Evolutionary conservation across 805 yeast species (phyloP).

Genomic region (Schwanniomyces pseudopolymorphus): DNA sequence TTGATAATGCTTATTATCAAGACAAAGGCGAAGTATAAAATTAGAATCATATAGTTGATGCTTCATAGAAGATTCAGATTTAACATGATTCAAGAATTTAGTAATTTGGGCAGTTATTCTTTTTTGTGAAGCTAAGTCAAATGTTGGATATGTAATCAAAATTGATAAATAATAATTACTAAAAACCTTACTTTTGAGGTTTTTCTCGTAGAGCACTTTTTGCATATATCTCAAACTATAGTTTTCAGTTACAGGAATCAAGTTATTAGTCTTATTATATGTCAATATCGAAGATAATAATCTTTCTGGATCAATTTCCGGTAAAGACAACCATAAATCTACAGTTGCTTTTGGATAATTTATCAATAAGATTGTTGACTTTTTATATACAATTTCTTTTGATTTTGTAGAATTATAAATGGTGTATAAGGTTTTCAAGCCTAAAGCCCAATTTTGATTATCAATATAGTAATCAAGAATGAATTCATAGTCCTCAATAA

Average conservation of each 20-base stretch:
- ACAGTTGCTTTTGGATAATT: constrained; percentile 71
- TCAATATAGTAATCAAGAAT: constrained; percentile 70
- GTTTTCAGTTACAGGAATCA: constrained; percentile 48
- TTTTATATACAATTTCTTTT: constrained; percentile 52
- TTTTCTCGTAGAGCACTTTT: constrained; percentile 44
- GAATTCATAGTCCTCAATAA: constrained; percentile 65
- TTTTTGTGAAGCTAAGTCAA: constrained; percentile 3
- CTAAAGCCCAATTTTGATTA: constrained; percentile 69
- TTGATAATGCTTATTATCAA: constrained; percentile 54
- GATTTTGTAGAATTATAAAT: constrained; percentile 44
- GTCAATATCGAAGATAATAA: constrained; percentile 75
- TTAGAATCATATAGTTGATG: constrained; percentile 57
- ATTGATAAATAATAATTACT: constrained; percentile 73
- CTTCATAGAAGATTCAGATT: constrained; percentile 16
- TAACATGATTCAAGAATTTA: constrained; percentile 26
- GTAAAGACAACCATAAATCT: constrained; percentile 71
- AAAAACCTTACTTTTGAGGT: constrained; percentile 44
- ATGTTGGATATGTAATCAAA: constrained; percentile 46
- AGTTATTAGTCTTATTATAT: constrained; percentile 51
- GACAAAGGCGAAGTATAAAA: constrained; percentile 72
- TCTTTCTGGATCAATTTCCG: constrained; percentile 54
- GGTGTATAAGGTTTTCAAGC: constrained; percentile 56
- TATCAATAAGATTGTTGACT: constrained; percentile 65
- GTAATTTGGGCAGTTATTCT: constrained; percentile 26
- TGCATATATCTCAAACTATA: constrained; percentile 66